Evolutionary conservation across 1,139 yeast genomes (phyloP).

Genomic region (Magnusiomyces starmeri): DNA sequence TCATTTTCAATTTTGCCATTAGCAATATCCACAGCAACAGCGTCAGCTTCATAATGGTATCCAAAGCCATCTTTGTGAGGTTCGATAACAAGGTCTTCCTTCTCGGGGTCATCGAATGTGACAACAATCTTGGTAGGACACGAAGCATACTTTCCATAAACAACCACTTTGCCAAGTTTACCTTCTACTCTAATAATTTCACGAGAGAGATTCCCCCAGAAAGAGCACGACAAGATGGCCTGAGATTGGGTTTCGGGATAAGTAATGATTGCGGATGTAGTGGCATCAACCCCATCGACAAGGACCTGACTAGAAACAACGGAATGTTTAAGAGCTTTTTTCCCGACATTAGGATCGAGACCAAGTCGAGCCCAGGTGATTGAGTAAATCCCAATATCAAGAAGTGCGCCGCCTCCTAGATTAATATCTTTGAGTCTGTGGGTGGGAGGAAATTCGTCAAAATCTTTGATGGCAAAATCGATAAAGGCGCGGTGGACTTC

Average conservation of each 20-base stretch:
- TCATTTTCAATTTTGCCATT: slow-evolving; percentile 39
- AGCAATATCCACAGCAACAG: slow-evolving; percentile 26
- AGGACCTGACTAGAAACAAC: slow-evolving; percentile 21
- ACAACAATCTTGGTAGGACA: slow-evolving; percentile 28
- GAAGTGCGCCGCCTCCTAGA: slow-evolving; percentile 54
- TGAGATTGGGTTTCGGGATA: slow-evolving; percentile 28
- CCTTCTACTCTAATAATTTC: slow-evolving; percentile 30
- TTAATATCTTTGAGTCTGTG: slow-evolving; percentile 34
- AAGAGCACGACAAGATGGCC: slow-evolving; percentile 29
- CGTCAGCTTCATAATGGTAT: slow-evolving; percentile 48
- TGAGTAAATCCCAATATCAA: slow-evolving; percentile 55
- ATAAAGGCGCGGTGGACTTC: slow-evolving; percentile 40
- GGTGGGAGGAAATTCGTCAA: slow-evolving; percentile 34
- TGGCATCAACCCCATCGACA: slow-evolving; percentile 29
- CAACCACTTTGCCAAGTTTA: slow-evolving; percentile 29
- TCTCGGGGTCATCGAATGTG: slow-evolving; percentile 10
- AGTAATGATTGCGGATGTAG: slow-evolving; percentile 25
- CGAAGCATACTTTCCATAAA: slow-evolving; percentile 27
- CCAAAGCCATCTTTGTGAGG: slow-evolving; percentile 35
- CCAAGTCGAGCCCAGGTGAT: slow-evolving; percentile 39
- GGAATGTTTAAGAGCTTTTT: slow-evolving; percentile 22
- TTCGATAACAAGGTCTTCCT: slow-evolving; percentile 18
- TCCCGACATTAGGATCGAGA: slow-evolving; percentile 29
- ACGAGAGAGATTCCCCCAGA: slow-evolving; percentile 23
- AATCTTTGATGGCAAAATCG: slow-evolving; percentile 31